Conservation (phyloP, 768 basidiomycete genomes). For the Termitomyces bulborhizus region DNA sequence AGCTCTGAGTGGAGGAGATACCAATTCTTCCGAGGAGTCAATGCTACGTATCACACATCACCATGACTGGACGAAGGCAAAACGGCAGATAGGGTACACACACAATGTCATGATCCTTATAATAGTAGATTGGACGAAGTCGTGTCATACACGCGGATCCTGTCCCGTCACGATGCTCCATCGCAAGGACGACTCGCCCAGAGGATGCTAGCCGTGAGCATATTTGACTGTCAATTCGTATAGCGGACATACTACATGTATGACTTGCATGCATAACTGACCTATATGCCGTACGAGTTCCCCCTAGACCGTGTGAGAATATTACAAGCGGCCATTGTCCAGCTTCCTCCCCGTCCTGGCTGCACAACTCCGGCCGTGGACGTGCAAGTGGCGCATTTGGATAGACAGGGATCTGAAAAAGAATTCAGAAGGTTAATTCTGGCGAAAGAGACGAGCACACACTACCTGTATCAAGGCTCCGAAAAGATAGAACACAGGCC, state of each 20-base stretch:
- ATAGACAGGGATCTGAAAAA: slow-evolving; percentile 48
- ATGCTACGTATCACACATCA: slow-evolving; percentile 15
- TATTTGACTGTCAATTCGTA: slow-evolving; percentile 43
- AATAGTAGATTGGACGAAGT: slow-evolving; percentile 38
- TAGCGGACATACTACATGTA: neutral
- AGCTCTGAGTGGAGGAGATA: slow-evolving; percentile 45
- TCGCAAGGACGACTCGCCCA: slow-evolving; percentile 74
- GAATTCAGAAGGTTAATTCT: neutral
- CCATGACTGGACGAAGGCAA: neutral
- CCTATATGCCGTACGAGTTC: slow-evolving; percentile 69
- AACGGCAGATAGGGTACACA: slow-evolving; percentile 20
- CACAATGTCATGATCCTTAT: slow-evolving; percentile 52
- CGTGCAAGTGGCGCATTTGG: slow-evolving; percentile 47
- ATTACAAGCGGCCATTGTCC: slow-evolving; percentile 70
- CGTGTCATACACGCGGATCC: slow-evolving; percentile 44
- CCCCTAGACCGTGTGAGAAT: slow-evolving; percentile 82
- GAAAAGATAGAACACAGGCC: slow-evolving; percentile 48
- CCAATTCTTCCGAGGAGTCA: slow-evolving; percentile 16
- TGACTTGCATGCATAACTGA: slow-evolving; percentile 11
- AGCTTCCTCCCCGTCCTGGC: slow-evolving; percentile 4
- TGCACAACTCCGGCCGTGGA: slow-evolving; percentile 23
- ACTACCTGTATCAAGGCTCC: slow-evolving; percentile 41
- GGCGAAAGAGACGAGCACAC: neutral
- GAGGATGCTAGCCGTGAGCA: slow-evolving; percentile 69
- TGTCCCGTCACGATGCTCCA: slow-evolving; percentile 84